Base-by-base conservation (phyloP, 2,329 filamentous ascomycete genomes). In the Rhytidhysteron rufulum region DNA sequence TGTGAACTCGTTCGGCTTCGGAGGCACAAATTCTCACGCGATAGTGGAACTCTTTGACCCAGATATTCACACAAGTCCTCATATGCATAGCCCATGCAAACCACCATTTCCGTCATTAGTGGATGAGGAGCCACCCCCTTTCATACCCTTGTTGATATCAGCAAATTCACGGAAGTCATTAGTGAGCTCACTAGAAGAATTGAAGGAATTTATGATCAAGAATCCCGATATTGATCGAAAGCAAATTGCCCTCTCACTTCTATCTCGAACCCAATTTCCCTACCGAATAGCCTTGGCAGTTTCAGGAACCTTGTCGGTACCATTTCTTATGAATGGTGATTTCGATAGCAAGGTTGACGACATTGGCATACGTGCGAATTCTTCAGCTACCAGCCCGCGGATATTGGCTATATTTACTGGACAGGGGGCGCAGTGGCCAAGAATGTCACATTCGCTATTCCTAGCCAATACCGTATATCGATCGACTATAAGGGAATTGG, bases 401-500 rank as follows among this genome's bases (percentile, higher is more conserved):
- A 15, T 47, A 13, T 39, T 25, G 6, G 40, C 42, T 25, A 30
- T 44, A 10, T 48, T 43, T 25, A 48, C 45, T 1, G 45, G 45
- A 6, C 45, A 48, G 27, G 45, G 45, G 9, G 45, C 45, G 3
- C 45, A 48, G 21, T 48, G 40, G 40, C 19, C 22, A 15, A 31
- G 32, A 2, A 43, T 46, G 42, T 39, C 31, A n/a, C 24, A 33
- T 5, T 42, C 44, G 22, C 31, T 47, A 32, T 11, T 35, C 13
- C 6, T 35, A 16, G 16, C 17, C 17, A 35, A 18, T 24, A n/a
- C 21, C 9, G n/a, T 13, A 4, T 41, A 43, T 30, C 19, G 15
- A 13, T 5, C 7, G 4, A 18, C 17, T 10, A 40, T 48, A 9
- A 2, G 13, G 4, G 13, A 5, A 5, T 19, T 37, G 7, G 35